phyloP scores from a whole-genome alignment of 2,329 filamentous ascomycete species.

The Penicillium rolfsii region DNA sequence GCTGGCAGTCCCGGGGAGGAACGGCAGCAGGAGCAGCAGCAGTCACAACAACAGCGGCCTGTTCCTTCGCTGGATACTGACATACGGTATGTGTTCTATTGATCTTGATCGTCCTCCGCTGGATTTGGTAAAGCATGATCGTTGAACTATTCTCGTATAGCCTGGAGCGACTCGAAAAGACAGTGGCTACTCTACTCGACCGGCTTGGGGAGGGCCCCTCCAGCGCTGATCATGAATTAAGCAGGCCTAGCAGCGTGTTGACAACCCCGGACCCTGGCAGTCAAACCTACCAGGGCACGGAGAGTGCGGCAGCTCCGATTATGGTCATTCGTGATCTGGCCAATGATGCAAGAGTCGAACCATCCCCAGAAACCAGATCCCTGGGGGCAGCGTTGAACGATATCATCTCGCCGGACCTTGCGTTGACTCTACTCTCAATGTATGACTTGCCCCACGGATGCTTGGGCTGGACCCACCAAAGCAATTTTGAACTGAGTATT shows the following conservation, averaged over 20 bases:
- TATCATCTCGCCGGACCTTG: conserved; percentile 26
- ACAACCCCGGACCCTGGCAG: conserved; percentile 19
- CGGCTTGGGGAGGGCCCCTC: conserved; percentile 23
- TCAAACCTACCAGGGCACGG: conserved; percentile 16
- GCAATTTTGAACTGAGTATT: not conserved
- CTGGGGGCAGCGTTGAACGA: conserved; percentile 21
- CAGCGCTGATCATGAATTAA: conserved; percentile 13
- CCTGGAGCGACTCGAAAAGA: conserved; percentile 23
- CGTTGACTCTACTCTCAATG: conserved; percentile 37
- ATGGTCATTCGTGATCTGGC: conserved; percentile 29
- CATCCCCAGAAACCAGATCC: conserved; percentile 20
- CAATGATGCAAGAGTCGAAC: conserved; percentile 16
- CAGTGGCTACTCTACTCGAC: conserved; percentile 23
- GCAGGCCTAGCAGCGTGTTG: conserved; percentile 14
- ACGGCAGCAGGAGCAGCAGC: not conserved
- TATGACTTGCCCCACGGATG: conserved; percentile 8
- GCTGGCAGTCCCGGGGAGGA: conserved; percentile 8
- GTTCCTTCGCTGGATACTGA: conserved; percentile 16
- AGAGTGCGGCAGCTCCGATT: conserved; percentile 24
- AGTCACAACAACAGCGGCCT: not conserved
- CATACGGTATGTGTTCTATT: conserved; percentile 20
- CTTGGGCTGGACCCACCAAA: not conserved
- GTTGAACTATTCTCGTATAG: conserved; percentile 8
- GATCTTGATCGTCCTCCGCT: not conserved
- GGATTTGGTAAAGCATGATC: not conserved